A percentile compares a stretch with the other conserved stretches of the same genome.
Evolutionary conservation across 1,284 basidiomycete species (phyloP).

Genomic region (Porogramme epimiltina): DNA sequence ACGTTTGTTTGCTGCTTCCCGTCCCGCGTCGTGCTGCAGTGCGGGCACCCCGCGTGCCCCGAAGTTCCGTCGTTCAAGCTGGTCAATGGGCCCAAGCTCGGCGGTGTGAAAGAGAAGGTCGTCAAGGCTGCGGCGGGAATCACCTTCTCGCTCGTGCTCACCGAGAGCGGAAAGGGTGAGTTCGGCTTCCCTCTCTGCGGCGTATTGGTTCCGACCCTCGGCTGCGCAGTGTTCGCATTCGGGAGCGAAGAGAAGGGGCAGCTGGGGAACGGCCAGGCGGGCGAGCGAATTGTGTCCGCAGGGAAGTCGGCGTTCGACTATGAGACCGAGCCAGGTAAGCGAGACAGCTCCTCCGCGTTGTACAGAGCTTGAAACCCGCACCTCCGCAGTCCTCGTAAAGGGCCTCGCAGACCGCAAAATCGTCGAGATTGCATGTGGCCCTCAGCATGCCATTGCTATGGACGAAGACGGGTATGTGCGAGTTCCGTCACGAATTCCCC

Average conservation of each 20-base stretch:
- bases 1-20: not conserved
- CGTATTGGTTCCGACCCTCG: not conserved
- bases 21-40: constrained; percentile 43
- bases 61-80: constrained; percentile 69
- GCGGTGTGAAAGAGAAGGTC: constrained; percentile 63
- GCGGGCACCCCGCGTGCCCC: constrained; percentile 65
- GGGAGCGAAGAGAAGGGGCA: constrained; percentile 95
- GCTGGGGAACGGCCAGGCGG: constrained; percentile 88
- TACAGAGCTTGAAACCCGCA: not conserved
- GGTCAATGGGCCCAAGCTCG: constrained; percentile 56
- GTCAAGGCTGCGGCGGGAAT: constrained; percentile 80
- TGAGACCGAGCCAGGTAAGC: constrained; percentile 73
- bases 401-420: constrained; percentile 78
- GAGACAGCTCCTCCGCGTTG: constrained; percentile 10
- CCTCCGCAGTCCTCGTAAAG: constrained; percentile 61
- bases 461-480: constrained; percentile 68
- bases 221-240: constrained; percentile 72
- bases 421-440: constrained; percentile 81
- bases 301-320: constrained; percentile 84
- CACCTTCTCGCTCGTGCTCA: constrained; percentile 83
- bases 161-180: constrained; percentile 74
- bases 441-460: constrained; percentile 84
- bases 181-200: constrained; percentile 2
- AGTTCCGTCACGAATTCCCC: not conserved
- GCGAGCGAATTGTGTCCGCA: constrained; percentile 84